Evolutionary conservation across 495 filamentous ascomycete genomes (phyloP).

Genomic region (Neurospora discreta): DNA sequence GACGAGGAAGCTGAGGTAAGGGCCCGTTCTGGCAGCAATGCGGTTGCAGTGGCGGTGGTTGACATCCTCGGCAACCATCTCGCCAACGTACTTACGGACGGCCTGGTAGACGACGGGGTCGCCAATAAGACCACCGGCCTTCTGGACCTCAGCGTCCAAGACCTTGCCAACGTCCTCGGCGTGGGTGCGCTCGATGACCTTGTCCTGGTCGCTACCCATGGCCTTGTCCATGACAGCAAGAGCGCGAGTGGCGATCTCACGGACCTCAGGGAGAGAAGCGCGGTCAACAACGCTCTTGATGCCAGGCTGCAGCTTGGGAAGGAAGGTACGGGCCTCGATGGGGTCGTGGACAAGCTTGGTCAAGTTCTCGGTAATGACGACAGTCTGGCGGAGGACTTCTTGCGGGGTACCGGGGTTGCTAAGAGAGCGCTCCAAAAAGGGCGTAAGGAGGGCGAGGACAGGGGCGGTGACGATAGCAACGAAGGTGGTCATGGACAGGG

Average conservation of each 20-base stretch:
- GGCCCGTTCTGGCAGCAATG: constrained; percentile 51
- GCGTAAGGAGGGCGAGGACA: constrained; percentile 91
- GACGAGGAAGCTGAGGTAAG: constrained; percentile 67
- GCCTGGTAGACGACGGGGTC: constrained; percentile 58
- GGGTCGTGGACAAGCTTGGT: constrained; percentile 98
- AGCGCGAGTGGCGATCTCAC: constrained; percentile 76
- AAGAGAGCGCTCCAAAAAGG: constrained; percentile 83
- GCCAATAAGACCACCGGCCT: constrained; percentile 47
- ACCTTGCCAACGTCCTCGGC: constrained; percentile 65
- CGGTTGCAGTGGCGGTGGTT: constrained; percentile 71
- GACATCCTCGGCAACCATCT: constrained; percentile 83
- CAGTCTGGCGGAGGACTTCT: constrained; percentile 90
- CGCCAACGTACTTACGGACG: constrained; percentile 61
- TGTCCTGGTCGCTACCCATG: constrained; percentile 60
- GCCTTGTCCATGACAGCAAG: constrained; percentile 85
- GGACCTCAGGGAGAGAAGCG: constrained; percentile 88
- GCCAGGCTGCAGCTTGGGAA: constrained; percentile 92
- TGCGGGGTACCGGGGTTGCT: constrained; percentile 84
- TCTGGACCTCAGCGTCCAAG: constrained; percentile 63
- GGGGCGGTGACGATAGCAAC: constrained; percentile 96
- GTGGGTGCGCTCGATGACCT: constrained; percentile 56
- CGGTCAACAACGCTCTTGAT: constrained; percentile 78
- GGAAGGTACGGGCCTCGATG: constrained; percentile 87
- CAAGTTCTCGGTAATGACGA: constrained; percentile 96
- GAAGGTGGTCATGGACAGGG: constrained; percentile 96